Conservation (phyloP, 2,329 filamentous ascomycete genomes). For the Rutstroemia sydowiana region DNA sequence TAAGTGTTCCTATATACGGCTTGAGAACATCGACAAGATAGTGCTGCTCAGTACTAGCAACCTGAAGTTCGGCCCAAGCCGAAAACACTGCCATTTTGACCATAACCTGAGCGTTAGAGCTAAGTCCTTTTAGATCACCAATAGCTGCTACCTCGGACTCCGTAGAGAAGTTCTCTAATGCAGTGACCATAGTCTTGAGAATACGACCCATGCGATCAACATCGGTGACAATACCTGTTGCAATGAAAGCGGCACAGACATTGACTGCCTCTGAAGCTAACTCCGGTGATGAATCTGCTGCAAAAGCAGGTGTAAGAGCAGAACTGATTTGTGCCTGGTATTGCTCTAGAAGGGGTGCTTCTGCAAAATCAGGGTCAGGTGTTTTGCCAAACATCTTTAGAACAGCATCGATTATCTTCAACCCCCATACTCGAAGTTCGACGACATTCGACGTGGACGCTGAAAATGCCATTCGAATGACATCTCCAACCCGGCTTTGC, state of each 20-base stretch:
- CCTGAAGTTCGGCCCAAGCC: slow-evolving; percentile 94
- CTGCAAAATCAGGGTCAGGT: slow-evolving; percentile 94
- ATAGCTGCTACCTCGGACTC: slow-evolving; percentile 79
- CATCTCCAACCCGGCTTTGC: slow-evolving; percentile 79
- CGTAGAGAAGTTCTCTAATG: slow-evolving; percentile 83
- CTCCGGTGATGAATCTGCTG: slow-evolving; percentile 90
- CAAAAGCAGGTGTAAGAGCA: slow-evolving; percentile 91
- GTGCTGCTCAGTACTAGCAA: slow-evolving; percentile 84
- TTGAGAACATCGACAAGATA: slow-evolving; percentile 84
- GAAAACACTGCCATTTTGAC: slow-evolving; percentile 96
- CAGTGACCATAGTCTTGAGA: slow-evolving; percentile 82
- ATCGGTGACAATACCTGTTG: slow-evolving; percentile 94
- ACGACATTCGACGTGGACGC: slow-evolving; percentile 91
- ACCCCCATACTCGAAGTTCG: slow-evolving; percentile 79
- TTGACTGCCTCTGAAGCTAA: slow-evolving; percentile 93
- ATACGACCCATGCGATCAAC: slow-evolving; percentile 98
- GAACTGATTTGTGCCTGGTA: slow-evolving; percentile 98
- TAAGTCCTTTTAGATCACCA: slow-evolving; percentile 85
- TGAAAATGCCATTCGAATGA: slow-evolving; percentile 94
- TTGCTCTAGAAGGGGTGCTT: slow-evolving; percentile 91
- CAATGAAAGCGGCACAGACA: slow-evolving; percentile 96
- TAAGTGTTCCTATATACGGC: slow-evolving; percentile 82
- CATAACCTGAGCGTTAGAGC: slow-evolving; percentile 96
- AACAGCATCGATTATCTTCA: slow-evolving; percentile 90
- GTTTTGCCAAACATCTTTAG: slow-evolving; percentile 94